Conservation (phyloP, 73 alveolate genomes). For the Symbiodinium natans region DNA sequence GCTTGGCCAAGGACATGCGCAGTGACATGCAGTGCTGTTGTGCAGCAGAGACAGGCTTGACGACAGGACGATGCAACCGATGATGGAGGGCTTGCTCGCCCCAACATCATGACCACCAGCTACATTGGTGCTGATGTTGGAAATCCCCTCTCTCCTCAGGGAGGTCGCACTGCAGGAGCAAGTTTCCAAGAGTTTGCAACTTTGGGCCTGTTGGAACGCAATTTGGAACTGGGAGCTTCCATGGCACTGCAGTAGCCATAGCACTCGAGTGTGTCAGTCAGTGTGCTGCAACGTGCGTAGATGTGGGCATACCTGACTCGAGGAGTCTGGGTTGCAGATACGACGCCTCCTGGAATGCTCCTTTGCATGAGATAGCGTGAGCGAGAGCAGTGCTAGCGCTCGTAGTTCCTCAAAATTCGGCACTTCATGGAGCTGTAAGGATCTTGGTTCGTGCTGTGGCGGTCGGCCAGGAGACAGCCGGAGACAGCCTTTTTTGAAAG, state of each 20-base stretch:
- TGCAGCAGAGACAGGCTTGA: too few species aligned
- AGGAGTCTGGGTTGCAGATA: slow-evolving; percentile 70
- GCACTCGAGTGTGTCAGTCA: not conserved
- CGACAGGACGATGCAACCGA: slow-evolving; percentile 40
- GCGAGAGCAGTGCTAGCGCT: not conserved
- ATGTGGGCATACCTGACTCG: too few species aligned
- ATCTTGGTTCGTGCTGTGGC: slow-evolving; percentile 42
- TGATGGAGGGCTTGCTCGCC: slow-evolving; percentile 38
- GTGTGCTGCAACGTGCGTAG: too few species aligned
- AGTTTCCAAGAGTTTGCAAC: not conserved
- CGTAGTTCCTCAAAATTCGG: not conserved
- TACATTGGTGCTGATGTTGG: slow-evolving; percentile 33
- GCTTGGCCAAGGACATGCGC: slow-evolving; percentile 56
- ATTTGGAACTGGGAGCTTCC: not conserved
- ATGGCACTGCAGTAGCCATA: not conserved
- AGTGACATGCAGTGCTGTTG: not conserved
- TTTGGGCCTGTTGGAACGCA: not conserved
- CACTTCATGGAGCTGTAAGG: not conserved
- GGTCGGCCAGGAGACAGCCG: slow-evolving; percentile 32
- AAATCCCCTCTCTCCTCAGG: slow-evolving; percentile 33
- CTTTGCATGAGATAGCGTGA: not conserved
- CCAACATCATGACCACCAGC: slow-evolving; percentile 29
- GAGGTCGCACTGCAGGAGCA: slow-evolving; percentile 80
- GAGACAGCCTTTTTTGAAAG: too few species aligned
- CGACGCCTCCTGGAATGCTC: slow-evolving; percentile 35